Percentiles rank a stretch among this genome's conserved stretches.
Conservation (phyloP, 441 rosid species). For the Jatropha podagrica region DNA sequence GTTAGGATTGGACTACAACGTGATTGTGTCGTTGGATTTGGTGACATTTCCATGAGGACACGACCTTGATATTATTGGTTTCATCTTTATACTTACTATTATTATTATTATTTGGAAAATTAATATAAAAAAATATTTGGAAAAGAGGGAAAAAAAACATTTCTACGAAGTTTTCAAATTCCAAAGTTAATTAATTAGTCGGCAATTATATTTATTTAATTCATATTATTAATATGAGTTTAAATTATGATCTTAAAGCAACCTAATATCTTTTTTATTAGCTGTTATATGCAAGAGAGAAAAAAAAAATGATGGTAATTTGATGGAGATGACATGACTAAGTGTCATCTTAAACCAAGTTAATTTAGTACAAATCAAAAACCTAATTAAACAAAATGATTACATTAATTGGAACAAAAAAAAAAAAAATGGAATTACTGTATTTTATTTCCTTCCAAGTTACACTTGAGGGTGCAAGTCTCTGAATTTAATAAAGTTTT, state of each 20-base stretch:
- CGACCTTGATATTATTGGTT: slow-evolving; percentile 36
- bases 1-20: slow-evolving; percentile 39
- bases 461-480: slow-evolving; percentile 19
- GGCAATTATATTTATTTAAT: too few species aligned
- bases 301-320: too few species aligned
- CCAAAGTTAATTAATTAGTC: too few species aligned
- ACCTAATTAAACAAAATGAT: slow-evolving; percentile 12
- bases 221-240: too few species aligned
- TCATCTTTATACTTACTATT: not conserved
- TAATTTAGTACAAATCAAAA: too few species aligned
- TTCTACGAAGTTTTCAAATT: too few species aligned
- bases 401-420: not conserved
- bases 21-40: slow-evolving; percentile 37
- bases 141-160: not conserved
- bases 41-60: slow-evolving; percentile 40
- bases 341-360: slow-evolving; percentile 21
- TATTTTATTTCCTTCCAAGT: slow-evolving; percentile 37
- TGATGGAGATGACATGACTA: slow-evolving; percentile 23
- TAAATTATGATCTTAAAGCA: too few species aligned
- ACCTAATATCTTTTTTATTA: too few species aligned
- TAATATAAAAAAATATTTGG: not conserved
- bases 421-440: too few species aligned
- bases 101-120: not conserved
- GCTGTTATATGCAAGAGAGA: too few species aligned
- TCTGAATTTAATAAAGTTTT: too few species aligned